Evolutionary conservation across 163 green algal genomes (phyloP).

Genomic region (Volvox carteri): DNA sequence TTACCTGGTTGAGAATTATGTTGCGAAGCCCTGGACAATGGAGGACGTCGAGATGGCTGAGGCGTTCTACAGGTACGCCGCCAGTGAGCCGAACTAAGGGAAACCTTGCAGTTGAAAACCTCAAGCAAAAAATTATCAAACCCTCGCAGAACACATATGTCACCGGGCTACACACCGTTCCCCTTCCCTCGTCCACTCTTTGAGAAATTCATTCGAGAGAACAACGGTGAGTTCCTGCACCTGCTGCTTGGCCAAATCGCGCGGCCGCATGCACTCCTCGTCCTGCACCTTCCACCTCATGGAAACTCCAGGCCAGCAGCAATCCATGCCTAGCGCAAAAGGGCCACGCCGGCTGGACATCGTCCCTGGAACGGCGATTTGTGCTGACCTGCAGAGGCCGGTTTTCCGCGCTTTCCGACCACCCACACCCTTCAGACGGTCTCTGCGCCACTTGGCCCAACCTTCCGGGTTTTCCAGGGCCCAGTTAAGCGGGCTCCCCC

Average conservation of each 20-base stretch:
- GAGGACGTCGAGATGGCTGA: conserved; percentile 87
- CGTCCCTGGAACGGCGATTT: too few species aligned
- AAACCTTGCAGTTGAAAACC: neutral
- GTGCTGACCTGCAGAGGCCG: too few species aligned
- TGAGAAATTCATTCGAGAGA: conserved; percentile 87
- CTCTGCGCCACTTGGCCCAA: too few species aligned
- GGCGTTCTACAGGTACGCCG: conserved; percentile 81
- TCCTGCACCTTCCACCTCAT: too few species aligned
- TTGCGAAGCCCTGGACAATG: conserved; percentile 86
- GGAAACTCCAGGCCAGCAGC: too few species aligned
- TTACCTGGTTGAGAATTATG: conserved; percentile 89
- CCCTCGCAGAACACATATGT: conserved; percentile 78
- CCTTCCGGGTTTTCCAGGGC: too few species aligned
- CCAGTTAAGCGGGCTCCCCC: too few species aligned
- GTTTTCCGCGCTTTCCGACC: too few species aligned
- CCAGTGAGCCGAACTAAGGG: neutral
- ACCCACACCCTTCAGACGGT: too few species aligned
- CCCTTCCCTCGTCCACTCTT: conserved; percentile 89
- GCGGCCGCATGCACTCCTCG: neutral
- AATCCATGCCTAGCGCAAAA: too few species aligned
- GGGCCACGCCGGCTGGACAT: too few species aligned
- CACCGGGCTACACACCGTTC: conserved; percentile 75
- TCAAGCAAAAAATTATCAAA: neutral
- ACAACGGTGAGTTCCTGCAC: conserved; percentile 75
- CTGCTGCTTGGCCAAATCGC: neutral